These are phyloP conservation scores for Leccinum pellstonianum DNA, from an alignment of 768 basidiomycete species.

Conservation along the genomic window DNA sequence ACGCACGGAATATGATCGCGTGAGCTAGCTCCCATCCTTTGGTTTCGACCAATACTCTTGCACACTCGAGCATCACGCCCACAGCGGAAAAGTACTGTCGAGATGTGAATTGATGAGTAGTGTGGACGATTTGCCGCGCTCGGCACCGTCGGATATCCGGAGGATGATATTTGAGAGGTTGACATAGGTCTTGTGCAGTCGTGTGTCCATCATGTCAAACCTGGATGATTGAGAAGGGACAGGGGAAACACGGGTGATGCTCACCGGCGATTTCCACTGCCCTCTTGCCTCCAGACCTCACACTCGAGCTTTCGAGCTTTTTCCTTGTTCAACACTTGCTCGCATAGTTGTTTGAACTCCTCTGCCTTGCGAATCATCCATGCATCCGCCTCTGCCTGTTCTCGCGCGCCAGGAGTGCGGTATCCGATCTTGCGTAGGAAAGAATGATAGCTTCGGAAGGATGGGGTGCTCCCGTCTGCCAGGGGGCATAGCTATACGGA, in stretches of 20 bases:
- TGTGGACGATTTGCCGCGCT: slow-evolving; percentile 72
- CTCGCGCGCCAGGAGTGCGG: slow-evolving; percentile 86
- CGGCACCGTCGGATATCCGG: slow-evolving; percentile 77
- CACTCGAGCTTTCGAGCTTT: slow-evolving; percentile 68
- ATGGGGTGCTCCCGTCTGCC: slow-evolving; percentile 37
- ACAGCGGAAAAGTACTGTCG: slow-evolving; percentile 88
- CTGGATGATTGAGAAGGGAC: slow-evolving; percentile 37
- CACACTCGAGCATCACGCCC: slow-evolving; percentile 89
- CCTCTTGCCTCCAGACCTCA: slow-evolving; percentile 88
- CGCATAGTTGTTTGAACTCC: slow-evolving; percentile 50
- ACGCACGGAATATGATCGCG: slow-evolving; percentile 80
- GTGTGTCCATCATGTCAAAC: slow-evolving; percentile 89
- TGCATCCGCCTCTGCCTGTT: slow-evolving; percentile 80
- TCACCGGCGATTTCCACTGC: slow-evolving; percentile 84
- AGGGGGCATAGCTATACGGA: slow-evolving; percentile 40
- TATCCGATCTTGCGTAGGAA: slow-evolving; percentile 70
- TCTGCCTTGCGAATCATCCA: slow-evolving; percentile 66
- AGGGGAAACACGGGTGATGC: slow-evolving; percentile 23
- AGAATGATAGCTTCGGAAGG: slow-evolving; percentile 73
- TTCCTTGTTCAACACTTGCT: slow-evolving; percentile 44
- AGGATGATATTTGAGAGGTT: slow-evolving; percentile 88
- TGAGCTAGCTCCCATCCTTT: slow-evolving; percentile 71
- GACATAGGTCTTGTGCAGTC: slow-evolving; percentile 83
- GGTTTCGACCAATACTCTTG: slow-evolving; percentile 68
- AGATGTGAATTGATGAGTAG: slow-evolving; percentile 88